Evolutionary conservation across 352 stramenopile species (phyloP), one percentile per base, ranked within the genome.

Genomic region (Thalassiosira exigua): DNA sequence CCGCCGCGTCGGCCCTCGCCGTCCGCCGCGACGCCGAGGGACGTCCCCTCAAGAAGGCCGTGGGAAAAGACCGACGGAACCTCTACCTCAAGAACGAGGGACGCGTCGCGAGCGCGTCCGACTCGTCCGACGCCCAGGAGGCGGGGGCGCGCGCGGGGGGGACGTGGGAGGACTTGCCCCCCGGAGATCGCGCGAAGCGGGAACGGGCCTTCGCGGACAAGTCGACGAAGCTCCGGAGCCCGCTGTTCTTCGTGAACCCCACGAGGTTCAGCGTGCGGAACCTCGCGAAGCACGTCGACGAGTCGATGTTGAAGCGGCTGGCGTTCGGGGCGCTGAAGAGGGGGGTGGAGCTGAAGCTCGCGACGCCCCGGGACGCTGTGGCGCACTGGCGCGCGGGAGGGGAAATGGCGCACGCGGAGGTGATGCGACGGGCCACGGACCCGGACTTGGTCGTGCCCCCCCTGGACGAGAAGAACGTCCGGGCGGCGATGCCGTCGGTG

Each of bases 181-280:
- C 96, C 66, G 90, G 92, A 76, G 96, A 99, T 80, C 95, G 98
- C 67, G 91, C 97, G 36, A 98, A 98, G 83, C 91, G 96, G 36
- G 92, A 95, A 44, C 86, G 91, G 26, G 96, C 96, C 1, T 94
- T 97, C 69, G 88, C 94, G 39, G 96, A 98, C 68, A 98, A 98
- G 88, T 98, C 96, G 81, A 92, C 95, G 33, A 99, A 99, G 86
- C 90, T 99, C 27, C 96, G 97, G 76, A 98, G 97, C 69, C 96
- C 96, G 4, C 90, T 98, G 44, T 98, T 98, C 79, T 98, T 98
- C 72, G 96, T 99, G 60, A 98, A 96, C 76, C 96, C 96, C 1
- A 81, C 93, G 72, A 93, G 96, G 65, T 87, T 99, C 3, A 97
- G 93, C 60, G 93, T 99, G 67, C 91, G 96, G 42, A 99, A 99